These are phyloP conservation scores for Davidsoniella eucalypti DNA, from an alignment of 2,329 filamentous ascomycete species.

Conservation along the genomic window DNA sequence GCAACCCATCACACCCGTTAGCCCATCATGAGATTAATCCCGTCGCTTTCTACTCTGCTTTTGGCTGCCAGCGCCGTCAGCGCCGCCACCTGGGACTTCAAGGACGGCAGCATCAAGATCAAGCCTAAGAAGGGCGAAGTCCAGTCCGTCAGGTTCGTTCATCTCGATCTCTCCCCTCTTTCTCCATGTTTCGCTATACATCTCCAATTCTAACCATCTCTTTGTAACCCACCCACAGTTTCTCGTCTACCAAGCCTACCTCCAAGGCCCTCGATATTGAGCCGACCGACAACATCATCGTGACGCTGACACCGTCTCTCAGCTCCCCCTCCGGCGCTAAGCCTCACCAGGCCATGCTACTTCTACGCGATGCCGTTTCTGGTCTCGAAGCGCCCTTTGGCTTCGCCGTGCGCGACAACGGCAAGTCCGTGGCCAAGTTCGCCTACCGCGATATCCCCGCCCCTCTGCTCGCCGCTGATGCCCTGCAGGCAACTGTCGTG, in stretches of 20 bases:
- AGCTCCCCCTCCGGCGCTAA: conserved; percentile 54
- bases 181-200: neutral
- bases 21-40: conserved; percentile 10
- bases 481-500: conserved; percentile 64
- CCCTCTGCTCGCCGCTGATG: conserved; percentile 54
- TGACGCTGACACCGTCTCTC: conserved; percentile 68
- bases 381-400: conserved; percentile 80
- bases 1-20: neutral
- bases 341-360: conserved; percentile 86
- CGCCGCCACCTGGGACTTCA: conserved; percentile 53
- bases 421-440: conserved; percentile 71
- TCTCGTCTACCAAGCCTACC: conserved; percentile 28
- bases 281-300: conserved; percentile 57
- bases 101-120: conserved; percentile 53
- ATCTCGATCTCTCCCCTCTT: neutral
- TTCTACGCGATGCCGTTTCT: conserved; percentile 55
- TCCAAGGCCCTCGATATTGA: conserved; percentile 49
- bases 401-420: conserved; percentile 68
- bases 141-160: conserved; percentile 49
- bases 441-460: conserved; percentile 75
- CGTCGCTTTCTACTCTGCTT: conserved; percentile 24
- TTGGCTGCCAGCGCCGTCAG: conserved; percentile 33
- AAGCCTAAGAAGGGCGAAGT: conserved; percentile 46
- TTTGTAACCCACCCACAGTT: conserved; percentile 25
- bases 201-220: neutral